Base-by-base conservation (phyloP, 2,329 filamentous ascomycete genomes). In the Harringtonia aguacate region DNA sequence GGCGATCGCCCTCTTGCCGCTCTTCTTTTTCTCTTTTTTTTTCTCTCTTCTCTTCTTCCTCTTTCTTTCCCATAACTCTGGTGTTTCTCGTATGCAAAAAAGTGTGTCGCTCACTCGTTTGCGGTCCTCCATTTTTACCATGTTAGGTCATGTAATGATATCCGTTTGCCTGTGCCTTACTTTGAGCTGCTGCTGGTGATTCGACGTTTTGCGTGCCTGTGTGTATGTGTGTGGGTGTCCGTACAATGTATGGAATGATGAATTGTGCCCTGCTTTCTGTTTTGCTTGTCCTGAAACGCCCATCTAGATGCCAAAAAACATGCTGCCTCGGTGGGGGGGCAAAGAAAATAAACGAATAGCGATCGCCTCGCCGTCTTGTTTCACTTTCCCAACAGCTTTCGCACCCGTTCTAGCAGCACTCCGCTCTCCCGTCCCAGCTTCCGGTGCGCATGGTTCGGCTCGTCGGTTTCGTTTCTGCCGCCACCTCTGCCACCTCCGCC, bases 361-460 rank as follows among this genome's bases (percentile, higher is more conserved):
- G n/a, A n/a, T n/a, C n/a, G n/a, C n/a, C n/a, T n/a, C n/a, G n/a
- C n/a, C n/a, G n/a, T 28, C 12, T 15, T 12, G 10, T 39, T 43
- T 39, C 30, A 52, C 24, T 66, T 57, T 3, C 68, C 72, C 49
- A 92, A 75, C 61, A 94, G 68, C 58, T 71, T 79, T 69, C 82
- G 81, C 29, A 90, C 82, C 63, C 81, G 86, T 56, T 87, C 83
- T 45, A 95, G 65, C 54, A 95, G 55, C 31, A 90, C 71, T 29
- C 73, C 74, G 54, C 87, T 89, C 68, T 94, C 87, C 48, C 86
- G 73, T 2, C 88, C 88, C 39, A 95, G 61, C 65, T 86, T 89
- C 61, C 83, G 75, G 65, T 84, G 81, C 12, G 24, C 24, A 12
- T 22, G n/a, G 17, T 39, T 39, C n/a, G n/a, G n/a, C 30, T 39